These are phyloP conservation scores for Apiosordaria backusii DNA, from an alignment of 495 filamentous ascomycete genomes.

Conservation along the genomic window DNA sequence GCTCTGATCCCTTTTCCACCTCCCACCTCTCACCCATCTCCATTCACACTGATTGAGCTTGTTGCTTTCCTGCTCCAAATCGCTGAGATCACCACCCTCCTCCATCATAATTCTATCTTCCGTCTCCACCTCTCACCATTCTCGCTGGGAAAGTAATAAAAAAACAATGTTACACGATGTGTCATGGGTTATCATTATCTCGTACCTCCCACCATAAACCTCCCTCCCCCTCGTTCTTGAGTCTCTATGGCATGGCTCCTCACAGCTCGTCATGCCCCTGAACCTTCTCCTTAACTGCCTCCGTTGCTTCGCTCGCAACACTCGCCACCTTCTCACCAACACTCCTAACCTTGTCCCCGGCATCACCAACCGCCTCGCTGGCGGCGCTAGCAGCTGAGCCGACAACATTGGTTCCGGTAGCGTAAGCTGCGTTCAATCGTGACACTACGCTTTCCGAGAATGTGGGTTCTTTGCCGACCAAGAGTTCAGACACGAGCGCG, in stretches of 20 bases:
- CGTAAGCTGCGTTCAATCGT: constrained; percentile 61
- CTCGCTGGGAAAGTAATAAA: neutral
- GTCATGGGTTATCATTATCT: constrained; percentile 20
- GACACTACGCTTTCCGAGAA: constrained; percentile 79
- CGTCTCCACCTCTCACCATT: neutral
- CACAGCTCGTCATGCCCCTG: constrained; percentile 57
- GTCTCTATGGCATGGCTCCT: neutral
- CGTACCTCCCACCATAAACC: neutral
- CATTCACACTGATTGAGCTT: neutral
- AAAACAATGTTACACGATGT: neutral
- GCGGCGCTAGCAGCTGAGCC: constrained; percentile 34
- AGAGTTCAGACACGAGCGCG: constrained; percentile 69
- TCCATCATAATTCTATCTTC: neutral
- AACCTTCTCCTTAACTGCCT: constrained; percentile 47
- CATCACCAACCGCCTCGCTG: constrained; percentile 26
- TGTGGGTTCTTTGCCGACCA: constrained; percentile 72
- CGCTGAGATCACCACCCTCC: neutral
- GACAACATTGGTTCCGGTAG: constrained; percentile 23
- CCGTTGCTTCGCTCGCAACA: constrained; percentile 39
- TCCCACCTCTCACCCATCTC: neutral
- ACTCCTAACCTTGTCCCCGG: constrained; percentile 27
- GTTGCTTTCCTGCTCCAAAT: too few relatives aligned
- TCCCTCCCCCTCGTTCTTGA: neutral
- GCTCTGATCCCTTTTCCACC: neutral
- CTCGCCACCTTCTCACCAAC: constrained; percentile 35